phyloP scores from a whole-genome alignment of 257 asterid species.

The Solanum bulbocastanum region DNA sequence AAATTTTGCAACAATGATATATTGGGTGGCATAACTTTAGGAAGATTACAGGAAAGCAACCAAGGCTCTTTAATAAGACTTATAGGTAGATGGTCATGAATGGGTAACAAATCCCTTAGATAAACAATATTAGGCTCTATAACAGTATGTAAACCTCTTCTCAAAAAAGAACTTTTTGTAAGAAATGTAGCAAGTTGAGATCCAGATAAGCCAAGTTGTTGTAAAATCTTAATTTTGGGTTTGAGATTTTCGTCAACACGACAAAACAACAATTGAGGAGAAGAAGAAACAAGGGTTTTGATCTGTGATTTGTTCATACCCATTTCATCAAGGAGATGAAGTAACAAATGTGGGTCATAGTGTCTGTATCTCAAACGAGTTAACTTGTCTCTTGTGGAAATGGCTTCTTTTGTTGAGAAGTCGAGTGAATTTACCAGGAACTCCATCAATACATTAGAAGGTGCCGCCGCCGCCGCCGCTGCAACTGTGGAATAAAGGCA shows the following conservation, averaged over 20 bases:
- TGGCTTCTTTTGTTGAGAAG: background rate
- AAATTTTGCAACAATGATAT: background rate
- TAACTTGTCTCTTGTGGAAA: background rate
- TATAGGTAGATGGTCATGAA: background rate
- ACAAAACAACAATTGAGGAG: background rate
- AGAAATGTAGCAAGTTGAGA: background rate
- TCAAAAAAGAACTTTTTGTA: background rate
- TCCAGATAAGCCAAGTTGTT: constrained; percentile 6
- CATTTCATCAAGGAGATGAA: background rate
- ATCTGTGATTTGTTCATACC: constrained; percentile 12
- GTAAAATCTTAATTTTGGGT: constrained; percentile 2
- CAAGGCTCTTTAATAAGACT: background rate
- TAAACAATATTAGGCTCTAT: background rate
- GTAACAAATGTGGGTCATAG: background rate
- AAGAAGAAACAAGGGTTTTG: background rate
- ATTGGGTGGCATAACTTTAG: background rate
- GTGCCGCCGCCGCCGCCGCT: background rate
- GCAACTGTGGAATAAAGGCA: background rate
- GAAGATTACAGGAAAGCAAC: background rate
- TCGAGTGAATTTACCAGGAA: background rate
- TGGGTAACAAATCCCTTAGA: background rate
- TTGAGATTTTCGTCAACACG: constrained; percentile 4
- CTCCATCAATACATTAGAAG: background rate
- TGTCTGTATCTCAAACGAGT: background rate
- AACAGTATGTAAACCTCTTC: background rate